Evolutionary conservation across 176 grass and related monocot species (phyloP).

Genomic region (Oryza meridionalis): DNA sequence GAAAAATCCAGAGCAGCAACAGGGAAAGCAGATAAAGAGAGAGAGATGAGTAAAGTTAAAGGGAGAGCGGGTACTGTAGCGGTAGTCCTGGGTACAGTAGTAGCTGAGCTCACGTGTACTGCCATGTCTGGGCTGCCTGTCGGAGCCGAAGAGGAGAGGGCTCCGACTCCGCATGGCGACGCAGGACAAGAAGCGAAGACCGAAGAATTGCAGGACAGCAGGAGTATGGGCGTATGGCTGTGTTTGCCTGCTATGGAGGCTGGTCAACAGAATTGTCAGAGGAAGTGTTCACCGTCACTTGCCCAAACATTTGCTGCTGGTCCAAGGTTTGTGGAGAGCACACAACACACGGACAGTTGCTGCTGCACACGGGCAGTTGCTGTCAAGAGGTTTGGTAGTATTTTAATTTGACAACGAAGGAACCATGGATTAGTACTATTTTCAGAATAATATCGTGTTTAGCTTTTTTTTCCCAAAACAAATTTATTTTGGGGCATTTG

Average conservation of each 20-base stretch:
- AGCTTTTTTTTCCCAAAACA: too few relatives aligned
- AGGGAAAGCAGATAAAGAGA: neutral
- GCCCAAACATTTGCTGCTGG: neutral
- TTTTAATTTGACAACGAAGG: neutral
- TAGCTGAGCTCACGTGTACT: constrained; percentile 53
- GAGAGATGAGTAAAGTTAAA: neutral
- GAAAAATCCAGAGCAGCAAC: too few relatives aligned
- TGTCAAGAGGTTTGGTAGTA: neutral
- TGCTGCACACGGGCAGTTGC: neutral
- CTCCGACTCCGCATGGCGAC: neutral
- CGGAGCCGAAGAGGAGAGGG: neutral
- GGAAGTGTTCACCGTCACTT: neutral
- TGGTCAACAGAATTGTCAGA: neutral
- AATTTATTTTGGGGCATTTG: too few relatives aligned
- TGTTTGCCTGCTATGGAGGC: neutral
- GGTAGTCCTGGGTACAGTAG: neutral
- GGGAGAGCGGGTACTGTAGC: neutral
- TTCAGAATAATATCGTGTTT: too few relatives aligned
- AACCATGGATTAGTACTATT: too few relatives aligned
- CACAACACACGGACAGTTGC: neutral
- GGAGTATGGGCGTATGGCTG: too few relatives aligned
- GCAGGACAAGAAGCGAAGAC: neutral
- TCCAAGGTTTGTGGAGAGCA: neutral
- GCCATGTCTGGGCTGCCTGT: constrained; percentile 34
- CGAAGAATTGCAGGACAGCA: neutral